Base-by-base conservation (phyloP, 441 rosid genomes). In the Manihot esculenta region DNA sequence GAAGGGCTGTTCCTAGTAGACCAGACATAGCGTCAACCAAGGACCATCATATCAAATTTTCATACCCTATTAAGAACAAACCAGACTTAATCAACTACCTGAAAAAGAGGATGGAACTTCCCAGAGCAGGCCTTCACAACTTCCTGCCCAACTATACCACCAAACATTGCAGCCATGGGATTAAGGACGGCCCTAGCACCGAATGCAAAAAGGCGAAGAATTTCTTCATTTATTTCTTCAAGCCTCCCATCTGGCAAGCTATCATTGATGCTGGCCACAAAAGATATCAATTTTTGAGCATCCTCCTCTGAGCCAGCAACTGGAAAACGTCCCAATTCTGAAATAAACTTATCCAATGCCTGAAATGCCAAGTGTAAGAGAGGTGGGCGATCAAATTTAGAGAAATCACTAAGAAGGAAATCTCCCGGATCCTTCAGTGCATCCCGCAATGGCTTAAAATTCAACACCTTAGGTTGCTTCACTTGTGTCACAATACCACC, bases 151-250 rank as follows among this genome's bases (percentile, higher is more conserved):
- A 93, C 98, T 70, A 93, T 83, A 62, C 98, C 98, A 67, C 98
- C 98, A 77, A 93, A 93, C 94, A 93, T 90, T 48, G 98, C 98
- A 75, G 98, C 97, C 97, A 90, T 90, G 53, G 98, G 98, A 81
- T 93, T 93, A 63, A 93, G 79, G 54, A 90, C 92, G 64, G 98
- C 97, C 81, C 85, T 87, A 53, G 98, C 88, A 75, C 98, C 98
- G 76, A 83, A 92, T 58, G 98, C 89, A 82, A 92, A 90, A 80
- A 84, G 88, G 17, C 84, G 79, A 68, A 93, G 87, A 74, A 90
- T 79, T 74, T 88, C 86, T 1, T 84, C 85, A 76, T 88, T 83
- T 58, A 93, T 69, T 73, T 87, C 89, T 62, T 84, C 93, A 61
- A 87, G 81, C 76, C 77, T 90, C 50, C 81, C 82, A 78, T 90